Percentiles rank a stretch among this genome's conserved stretches.
phyloP scores from a whole-genome alignment of 345 rosid genomes.

The Aquilaria malaccensis region DNA sequence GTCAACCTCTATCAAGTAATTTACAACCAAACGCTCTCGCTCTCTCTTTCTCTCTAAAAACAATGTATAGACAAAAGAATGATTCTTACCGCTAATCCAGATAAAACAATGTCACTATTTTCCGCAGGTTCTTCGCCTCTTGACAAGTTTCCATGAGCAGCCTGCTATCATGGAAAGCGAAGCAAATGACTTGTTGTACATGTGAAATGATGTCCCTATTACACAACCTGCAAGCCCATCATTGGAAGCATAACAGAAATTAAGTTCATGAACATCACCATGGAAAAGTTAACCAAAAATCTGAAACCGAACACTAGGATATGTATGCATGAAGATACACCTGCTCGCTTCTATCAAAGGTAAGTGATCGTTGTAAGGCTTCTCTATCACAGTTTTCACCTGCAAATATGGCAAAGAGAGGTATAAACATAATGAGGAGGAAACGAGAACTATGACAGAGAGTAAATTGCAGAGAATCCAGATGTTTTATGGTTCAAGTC shows the following conservation, averaged over 20 bases:
- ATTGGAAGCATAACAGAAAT: not conserved
- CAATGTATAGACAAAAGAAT: conserved; percentile 12
- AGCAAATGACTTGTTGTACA: conserved; percentile 96
- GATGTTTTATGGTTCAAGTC: too few relatives aligned
- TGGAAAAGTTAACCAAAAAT: too few relatives aligned
- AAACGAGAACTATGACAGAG: too few relatives aligned
- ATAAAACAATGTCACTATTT: conserved; percentile 89
- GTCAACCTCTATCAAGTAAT: not conserved
- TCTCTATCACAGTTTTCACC: conserved; percentile 80
- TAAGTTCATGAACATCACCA: too few relatives aligned
- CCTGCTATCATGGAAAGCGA: conserved; percentile 93
- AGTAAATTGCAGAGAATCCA: too few relatives aligned
- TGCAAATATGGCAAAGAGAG: conserved; percentile 14
- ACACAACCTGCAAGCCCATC: conserved; percentile 64
- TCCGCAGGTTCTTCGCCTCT: conserved; percentile 86
- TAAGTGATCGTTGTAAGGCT: conserved; percentile 74
- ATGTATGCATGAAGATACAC: conserved; percentile 17
- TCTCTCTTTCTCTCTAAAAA: conserved; percentile 1
- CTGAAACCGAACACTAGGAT: too few relatives aligned
- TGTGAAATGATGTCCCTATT: conserved; percentile 94
- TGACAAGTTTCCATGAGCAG: conserved; percentile 94
- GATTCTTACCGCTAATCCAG: conserved; percentile 47
- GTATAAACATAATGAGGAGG: too few relatives aligned
- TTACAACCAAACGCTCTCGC: conserved; percentile 7
- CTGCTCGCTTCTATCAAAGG: conserved; percentile 85